Base-by-base conservation (phyloP, 208 protist species). In the Zelonia costaricensis region DNA sequence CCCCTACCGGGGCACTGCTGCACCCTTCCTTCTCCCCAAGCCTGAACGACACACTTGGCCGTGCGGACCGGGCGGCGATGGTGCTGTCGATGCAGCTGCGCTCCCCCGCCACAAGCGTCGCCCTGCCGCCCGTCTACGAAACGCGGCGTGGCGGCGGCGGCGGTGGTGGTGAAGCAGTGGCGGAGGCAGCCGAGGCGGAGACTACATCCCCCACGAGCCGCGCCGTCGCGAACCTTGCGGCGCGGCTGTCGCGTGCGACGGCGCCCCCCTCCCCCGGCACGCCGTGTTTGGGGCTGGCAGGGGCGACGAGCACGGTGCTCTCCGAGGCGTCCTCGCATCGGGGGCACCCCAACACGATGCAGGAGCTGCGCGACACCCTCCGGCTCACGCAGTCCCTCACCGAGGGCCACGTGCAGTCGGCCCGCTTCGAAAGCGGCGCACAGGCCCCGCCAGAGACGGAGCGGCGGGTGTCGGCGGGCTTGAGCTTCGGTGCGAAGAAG, bases 41-140 rank as follows among this genome's bases (percentile, higher is more conserved):
- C 57, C 40, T 86, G 10, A 86, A 86, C 68, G 49, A 72, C 39
- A 86, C 80, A 0, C 57, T 86, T 0, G 80, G 80, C 23, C 64
- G 72, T 8, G 68, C 55, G 3, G 69, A 82, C 42, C 69, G 80
- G 1, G 80, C 80, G 0, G 71, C 70, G 16, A 80, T 86, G 62
- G 44, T 82, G 64, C 48, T 84, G 38, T 62, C 58, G 1, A 44
- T 64, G 54, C 52, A 28, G 38, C 36, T 56, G n/a, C n/a, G n/a
- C n/a, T n/a, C n/a, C n/a, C n/a, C n/a, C n/a, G n/a, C n/a, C n/a
- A n/a, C n/a, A n/a, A n/a, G n/a, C n/a, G n/a, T n/a, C n/a, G n/a
- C n/a, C n/a, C n/a, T n/a, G n/a, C n/a, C n/a, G n/a, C n/a, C n/a
- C n/a, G n/a, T n/a, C n/a, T n/a, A n/a, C n/a, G n/a, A n/a, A n/a